A percentile compares a stretch with the other conserved stretches of the same genome.
phyloP scores from a whole-genome alignment of 805 yeast species.

The Zygosaccharomyces bisporus region DNA sequence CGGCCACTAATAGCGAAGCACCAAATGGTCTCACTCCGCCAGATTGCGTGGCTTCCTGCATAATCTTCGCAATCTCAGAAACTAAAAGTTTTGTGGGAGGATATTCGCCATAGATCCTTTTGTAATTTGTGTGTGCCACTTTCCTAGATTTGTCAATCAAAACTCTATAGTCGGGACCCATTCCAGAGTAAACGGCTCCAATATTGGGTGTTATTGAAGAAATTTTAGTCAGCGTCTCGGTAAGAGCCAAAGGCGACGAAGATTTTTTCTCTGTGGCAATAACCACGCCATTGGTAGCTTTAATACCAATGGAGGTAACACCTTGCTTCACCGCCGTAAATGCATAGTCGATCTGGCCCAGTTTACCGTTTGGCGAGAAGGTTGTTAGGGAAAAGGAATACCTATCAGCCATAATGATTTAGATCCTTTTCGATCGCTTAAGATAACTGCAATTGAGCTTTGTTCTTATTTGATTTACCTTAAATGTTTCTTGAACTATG shows the following conservation, averaged over 20 bases:
- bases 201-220: conserved; percentile 87
- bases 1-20: conserved; percentile 90
- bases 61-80: conserved; percentile 89
- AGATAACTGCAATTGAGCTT: not conserved
- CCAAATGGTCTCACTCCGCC: conserved; percentile 99
- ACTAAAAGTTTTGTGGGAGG: conserved; percentile 95
- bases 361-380: conserved; percentile 96
- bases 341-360: conserved; percentile 97
- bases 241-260: conserved; percentile 68
- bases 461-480: not conserved
- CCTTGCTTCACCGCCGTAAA: conserved; percentile 97
- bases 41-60: conserved; percentile 98
- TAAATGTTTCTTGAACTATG: too few species aligned
- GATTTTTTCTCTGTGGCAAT: conserved; percentile 95
- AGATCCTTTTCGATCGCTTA: not conserved
- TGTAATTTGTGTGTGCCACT: conserved; percentile 87
- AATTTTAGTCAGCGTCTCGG: conserved; percentile 73
- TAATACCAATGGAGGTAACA: conserved; percentile 91
- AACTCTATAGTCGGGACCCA: conserved; percentile 98
- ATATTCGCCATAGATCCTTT: conserved; percentile 90
- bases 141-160: conserved; percentile 91
- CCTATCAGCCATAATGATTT: conserved; percentile 80
- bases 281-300: conserved; percentile 92
- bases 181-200: conserved; percentile 95
- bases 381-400: conserved; percentile 96